Evolutionary conservation across 2,329 filamentous ascomycete species (phyloP), one percentile per base, ranked within the genome.

Genomic region (Stenocarpella maydis): DNA sequence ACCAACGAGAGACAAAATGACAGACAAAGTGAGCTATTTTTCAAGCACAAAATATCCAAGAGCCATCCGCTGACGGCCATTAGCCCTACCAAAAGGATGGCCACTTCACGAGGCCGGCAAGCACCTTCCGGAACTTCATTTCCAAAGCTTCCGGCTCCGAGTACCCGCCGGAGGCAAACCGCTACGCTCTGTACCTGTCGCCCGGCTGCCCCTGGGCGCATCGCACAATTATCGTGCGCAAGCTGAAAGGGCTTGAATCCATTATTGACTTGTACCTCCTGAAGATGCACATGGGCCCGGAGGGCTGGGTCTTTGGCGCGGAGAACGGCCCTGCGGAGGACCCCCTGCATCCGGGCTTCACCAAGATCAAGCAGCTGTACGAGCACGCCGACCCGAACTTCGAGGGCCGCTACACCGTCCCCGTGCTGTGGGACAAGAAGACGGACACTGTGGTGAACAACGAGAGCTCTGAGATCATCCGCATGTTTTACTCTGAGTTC

Each of bases 391-490:
- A 93, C 72, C 87, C 89, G 0, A 82, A 90, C 65, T 96, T 93
- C 28, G 79, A 81, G 0, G 91, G 91, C 0, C 85, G 92, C 9
- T 92, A 91, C 76, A 94, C 92, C 0, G 92, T 95, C 1, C 92
- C 92, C 0, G 88, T 90, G 0, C 83, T 94, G 12, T 92, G 88
- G 83, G 91, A 93, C 73, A 91, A 88, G 77, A 88, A 91, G 77
- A 83, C 84, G 28, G 86, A 90, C 60, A 87, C 85, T 19, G 92
- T 95, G 73, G 93, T 96, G 54, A 94, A 88, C 84, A 97, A 97
- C 73, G 93, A 96, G 82, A 92, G 90, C 67, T 88, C 88, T 65
- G 93, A 96, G 78, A 95, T 96, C 74, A 94, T 96, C 74, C 87
- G 92, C 72, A 95, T 95, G 91, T 83, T 96, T 71, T 94, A 93